phyloP scores from a whole-genome alignment of 345 rosid genomes.

The Rhizophora apiculata region DNA sequence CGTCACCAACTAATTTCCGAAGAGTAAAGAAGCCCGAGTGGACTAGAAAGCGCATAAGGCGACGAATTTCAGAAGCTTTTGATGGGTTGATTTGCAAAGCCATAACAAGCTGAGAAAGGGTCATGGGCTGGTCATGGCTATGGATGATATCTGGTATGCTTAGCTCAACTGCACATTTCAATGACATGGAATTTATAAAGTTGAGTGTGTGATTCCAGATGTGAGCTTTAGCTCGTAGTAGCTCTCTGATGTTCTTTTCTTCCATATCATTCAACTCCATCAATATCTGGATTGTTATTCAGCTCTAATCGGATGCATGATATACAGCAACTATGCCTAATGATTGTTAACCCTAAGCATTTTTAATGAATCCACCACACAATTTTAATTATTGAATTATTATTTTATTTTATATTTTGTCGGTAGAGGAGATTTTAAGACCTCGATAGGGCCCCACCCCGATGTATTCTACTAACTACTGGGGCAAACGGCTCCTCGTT shows the following conservation, averaged over 20 bases:
- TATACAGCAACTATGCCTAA: too few species aligned
- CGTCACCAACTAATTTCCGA: neutral
- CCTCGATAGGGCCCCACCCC: too few species aligned
- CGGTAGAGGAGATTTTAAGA: too few species aligned
- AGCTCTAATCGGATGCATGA: too few species aligned
- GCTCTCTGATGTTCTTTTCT: neutral
- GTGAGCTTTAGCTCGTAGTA: conserved; percentile 28
- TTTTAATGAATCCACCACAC: too few species aligned
- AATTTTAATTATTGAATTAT: neutral
- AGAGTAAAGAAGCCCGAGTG: conserved; percentile 38
- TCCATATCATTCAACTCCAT: neutral
- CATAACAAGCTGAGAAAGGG: conserved; percentile 18
- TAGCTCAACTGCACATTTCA: conserved; percentile 39
- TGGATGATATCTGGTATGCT: conserved; percentile 43
- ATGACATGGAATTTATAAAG: conserved; percentile 34
- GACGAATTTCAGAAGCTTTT: conserved; percentile 18
- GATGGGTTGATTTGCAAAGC: conserved; percentile 20
- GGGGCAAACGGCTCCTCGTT: too few species aligned
- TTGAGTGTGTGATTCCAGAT: conserved; percentile 23
- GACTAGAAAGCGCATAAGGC: conserved; percentile 36
- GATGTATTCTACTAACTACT: too few species aligned
- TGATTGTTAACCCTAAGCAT: too few species aligned
- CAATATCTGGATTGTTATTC: neutral
- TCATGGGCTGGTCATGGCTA: conserved; percentile 37
- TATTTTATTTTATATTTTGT: neutral